phyloP scores from a whole-genome alignment of 2,329 filamentous ascomycete genomes.

The Hymenoscyphus repandus region DNA sequence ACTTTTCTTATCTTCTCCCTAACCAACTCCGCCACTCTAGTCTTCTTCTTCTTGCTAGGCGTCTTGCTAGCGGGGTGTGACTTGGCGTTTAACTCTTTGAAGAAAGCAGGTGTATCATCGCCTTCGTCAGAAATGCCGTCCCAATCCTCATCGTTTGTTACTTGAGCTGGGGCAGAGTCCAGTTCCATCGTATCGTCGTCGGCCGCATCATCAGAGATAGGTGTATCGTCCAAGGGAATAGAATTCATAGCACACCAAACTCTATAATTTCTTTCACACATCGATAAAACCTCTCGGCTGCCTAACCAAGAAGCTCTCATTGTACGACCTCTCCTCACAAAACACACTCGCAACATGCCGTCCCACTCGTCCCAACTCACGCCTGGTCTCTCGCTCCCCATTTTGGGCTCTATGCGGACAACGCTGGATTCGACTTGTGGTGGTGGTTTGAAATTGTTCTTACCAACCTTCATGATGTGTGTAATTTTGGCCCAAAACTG shows the following conservation, averaged over 20 bases:
- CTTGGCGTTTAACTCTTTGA: constrained; percentile 54
- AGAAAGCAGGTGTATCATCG: constrained; percentile 77
- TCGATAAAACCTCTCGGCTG: constrained; percentile 71
- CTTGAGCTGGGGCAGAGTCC: constrained; percentile 38
- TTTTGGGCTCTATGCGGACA: constrained; percentile 83
- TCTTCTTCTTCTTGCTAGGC: constrained; percentile 68
- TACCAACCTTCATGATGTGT: constrained; percentile 85
- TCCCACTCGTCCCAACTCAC: constrained; percentile 96
- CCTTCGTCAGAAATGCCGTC: constrained; percentile 55
- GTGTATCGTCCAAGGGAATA: constrained; percentile 67
- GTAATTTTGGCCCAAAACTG: constrained; percentile 81
- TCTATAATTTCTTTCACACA: constrained; percentile 84
- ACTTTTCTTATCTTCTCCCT: constrained; percentile 81
- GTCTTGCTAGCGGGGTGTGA: constrained; percentile 45
- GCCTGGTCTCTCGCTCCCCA: constrained; percentile 68
- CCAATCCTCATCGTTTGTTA: constrained; percentile 44
- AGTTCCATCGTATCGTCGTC: constrained; percentile 41
- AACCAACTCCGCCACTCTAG: constrained; percentile 76
- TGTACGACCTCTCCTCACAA: constrained; percentile 87
- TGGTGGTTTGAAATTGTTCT: constrained; percentile 94
- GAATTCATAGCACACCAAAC: constrained; percentile 87
- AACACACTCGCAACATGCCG: constrained; percentile 75
- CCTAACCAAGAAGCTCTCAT: constrained; percentile 76
- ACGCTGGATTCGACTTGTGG: constrained; percentile 90
- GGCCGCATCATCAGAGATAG: constrained; percentile 39